Evolutionary conservation across 768 basidiomycete genomes (phyloP).

Genomic region (Pulveroboletus sp.): DNA sequence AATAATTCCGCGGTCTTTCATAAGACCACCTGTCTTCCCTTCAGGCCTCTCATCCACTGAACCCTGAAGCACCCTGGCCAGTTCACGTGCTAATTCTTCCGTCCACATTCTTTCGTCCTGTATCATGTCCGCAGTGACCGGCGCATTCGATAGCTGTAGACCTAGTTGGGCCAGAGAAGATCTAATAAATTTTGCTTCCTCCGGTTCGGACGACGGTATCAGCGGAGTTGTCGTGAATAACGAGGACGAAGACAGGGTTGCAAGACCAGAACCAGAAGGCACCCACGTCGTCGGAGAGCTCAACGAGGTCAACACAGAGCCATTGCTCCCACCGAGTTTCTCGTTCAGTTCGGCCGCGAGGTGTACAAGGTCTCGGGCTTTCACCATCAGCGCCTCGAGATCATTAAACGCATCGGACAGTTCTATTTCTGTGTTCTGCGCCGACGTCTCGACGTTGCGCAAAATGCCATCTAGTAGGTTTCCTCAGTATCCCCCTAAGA

Average conservation of each 20-base stretch:
- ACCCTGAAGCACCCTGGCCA: constrained; percentile 69
- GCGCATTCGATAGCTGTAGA: constrained; percentile 70
- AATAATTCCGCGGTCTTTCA: constrained; percentile 77
- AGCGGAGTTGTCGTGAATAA: constrained; percentile 29
- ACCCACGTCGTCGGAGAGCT: constrained; percentile 14
- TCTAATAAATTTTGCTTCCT: constrained; percentile 85
- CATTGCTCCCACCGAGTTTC: constrained; percentile 53
- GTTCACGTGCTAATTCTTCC: constrained; percentile 78
- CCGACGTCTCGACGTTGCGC: constrained; percentile 65
- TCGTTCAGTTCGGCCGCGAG: constrained; percentile 87
- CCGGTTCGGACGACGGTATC: constrained; percentile 55
- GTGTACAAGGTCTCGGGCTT: constrained; percentile 90
- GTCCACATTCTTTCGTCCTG: constrained; percentile 77
- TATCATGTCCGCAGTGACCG: constrained; percentile 88
- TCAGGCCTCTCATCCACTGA: constrained; percentile 15
- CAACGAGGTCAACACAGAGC: constrained; percentile 3
- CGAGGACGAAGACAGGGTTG: constrained; percentile 19
- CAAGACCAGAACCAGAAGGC: constrained; percentile 18
- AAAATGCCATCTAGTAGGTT: constrained; percentile 73
- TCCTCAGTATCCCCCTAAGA: constrained; percentile 6
- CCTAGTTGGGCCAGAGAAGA: constrained; percentile 90
- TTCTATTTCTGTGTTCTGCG: constrained; percentile 58
- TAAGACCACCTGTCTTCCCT: constrained; percentile 50
- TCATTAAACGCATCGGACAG: constrained; percentile 81
- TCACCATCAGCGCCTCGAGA: constrained; percentile 85